These are phyloP conservation scores for Sporothrix brasiliensis DNA, from an alignment of 2,329 filamentous ascomycete species.

Conservation along the genomic window DNA sequence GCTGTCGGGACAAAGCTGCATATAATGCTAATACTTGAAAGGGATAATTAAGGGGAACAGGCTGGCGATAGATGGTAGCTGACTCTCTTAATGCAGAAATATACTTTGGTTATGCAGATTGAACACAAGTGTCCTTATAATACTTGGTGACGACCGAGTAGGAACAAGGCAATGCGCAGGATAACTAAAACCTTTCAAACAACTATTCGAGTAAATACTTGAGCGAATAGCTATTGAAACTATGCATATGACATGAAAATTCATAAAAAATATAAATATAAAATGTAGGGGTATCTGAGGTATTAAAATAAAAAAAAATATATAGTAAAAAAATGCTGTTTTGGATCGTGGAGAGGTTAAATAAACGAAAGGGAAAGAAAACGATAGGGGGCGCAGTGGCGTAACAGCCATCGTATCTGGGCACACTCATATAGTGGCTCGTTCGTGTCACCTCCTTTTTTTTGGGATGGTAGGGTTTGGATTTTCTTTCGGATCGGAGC, in stretches of 20 bases:
- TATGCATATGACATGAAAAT: neutral
- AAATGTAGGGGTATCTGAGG: slow-evolving; percentile 31
- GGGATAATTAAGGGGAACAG: neutral
- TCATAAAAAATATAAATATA: slow-evolving; percentile 13
- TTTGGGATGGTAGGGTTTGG: neutral
- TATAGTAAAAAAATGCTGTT: neutral
- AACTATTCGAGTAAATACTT: slow-evolving; percentile 12
- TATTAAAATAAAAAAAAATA: slow-evolving; percentile 23
- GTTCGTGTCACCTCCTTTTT: neutral
- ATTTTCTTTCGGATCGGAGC: neutral
- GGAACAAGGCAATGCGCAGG: too few relatives aligned
- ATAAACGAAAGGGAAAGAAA: neutral
- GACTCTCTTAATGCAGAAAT: neutral
- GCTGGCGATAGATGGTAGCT: neutral
- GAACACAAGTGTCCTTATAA: neutral
- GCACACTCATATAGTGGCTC: slow-evolving; percentile 4
- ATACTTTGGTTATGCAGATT: slow-evolving; percentile 10
- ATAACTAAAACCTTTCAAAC: neutral
- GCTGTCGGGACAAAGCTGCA: neutral
- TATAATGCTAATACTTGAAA: slow-evolving; percentile 20
- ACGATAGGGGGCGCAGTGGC: neutral
- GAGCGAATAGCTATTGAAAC: slow-evolving; percentile 1
- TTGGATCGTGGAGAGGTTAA: neutral
- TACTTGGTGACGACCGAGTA: neutral
- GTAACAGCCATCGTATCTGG: neutral